phyloP scores from a whole-genome alignment of 768 basidiomycete species.

The Leccinum truebloodii region DNA sequence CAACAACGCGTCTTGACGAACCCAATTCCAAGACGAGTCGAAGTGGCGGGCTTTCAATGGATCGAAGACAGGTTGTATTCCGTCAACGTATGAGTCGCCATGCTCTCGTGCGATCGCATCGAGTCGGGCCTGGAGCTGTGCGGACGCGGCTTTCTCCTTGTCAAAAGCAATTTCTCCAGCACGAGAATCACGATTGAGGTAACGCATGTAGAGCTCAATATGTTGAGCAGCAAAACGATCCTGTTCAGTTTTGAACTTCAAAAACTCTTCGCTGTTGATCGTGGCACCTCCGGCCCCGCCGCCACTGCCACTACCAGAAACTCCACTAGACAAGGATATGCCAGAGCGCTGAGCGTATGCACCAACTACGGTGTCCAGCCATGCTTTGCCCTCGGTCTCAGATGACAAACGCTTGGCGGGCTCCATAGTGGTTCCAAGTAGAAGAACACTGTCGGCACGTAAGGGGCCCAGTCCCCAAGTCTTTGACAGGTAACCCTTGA shows the following conservation, averaged over 20 bases:
- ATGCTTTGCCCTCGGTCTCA: conserved; percentile 90
- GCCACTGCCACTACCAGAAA: conserved; percentile 59
- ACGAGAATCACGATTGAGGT: conserved; percentile 90
- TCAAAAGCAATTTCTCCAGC: conserved; percentile 90
- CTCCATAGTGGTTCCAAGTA: conserved; percentile 90
- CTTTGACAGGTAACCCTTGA: conserved; percentile 87
- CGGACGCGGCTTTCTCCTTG: conserved; percentile 73
- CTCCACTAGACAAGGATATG: conserved; percentile 74
- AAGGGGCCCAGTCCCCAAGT: conserved; percentile 93
- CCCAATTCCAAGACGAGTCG: conserved; percentile 99
- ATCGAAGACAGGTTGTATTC: conserved; percentile 94
- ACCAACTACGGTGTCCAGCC: conserved; percentile 85
- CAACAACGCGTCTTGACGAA: conserved; percentile 90
- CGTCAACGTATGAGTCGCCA: conserved; percentile 90
- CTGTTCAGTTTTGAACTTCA: conserved; percentile 94
- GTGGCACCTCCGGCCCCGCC: conserved; percentile 72
- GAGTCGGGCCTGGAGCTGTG: conserved; percentile 77
- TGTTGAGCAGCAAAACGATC: conserved; percentile 90
- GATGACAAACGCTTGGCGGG: conserved; percentile 91
- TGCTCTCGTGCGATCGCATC: conserved; percentile 91
- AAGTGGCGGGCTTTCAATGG: conserved; percentile 96
- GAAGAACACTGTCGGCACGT: conserved; percentile 86
- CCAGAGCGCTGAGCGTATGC: conserved; percentile 89
- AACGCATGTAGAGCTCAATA: conserved; percentile 95
- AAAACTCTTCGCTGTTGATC: conserved; percentile 98